A percentile compares a stretch with the other conserved stretches of the same genome.
Evolutionary conservation across 345 rosid species (phyloP).

Genomic region (Salix exigua): DNA sequence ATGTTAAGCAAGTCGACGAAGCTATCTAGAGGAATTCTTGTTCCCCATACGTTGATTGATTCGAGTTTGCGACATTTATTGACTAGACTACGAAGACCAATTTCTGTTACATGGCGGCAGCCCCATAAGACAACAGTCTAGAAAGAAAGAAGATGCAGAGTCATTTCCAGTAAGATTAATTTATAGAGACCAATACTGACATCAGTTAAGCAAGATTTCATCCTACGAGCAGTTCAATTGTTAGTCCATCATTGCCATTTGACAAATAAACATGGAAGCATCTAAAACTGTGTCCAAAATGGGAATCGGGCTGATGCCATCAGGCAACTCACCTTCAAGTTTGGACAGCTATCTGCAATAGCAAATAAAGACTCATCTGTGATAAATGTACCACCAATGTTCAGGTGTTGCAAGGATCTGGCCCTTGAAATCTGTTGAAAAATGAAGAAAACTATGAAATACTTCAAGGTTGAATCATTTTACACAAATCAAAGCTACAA

Average conservation of each 20-base stretch:
- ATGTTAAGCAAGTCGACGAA: constrained; percentile 55
- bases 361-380: constrained; percentile 78
- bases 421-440: constrained; percentile 61
- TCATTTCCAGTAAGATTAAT: neutral
- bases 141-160: neutral
- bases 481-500: neutral
- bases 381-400: constrained; percentile 86
- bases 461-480: neutral
- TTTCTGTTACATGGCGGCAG: constrained; percentile 81
- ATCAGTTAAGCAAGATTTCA: neutral
- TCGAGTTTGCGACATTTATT: constrained; percentile 65
- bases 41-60: constrained; percentile 84
- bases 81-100: constrained; percentile 61
- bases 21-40: constrained; percentile 61
- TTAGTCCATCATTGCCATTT: neutral
- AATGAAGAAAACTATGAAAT: neutral
- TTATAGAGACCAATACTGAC: neutral
- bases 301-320: neutral
- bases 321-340: constrained; percentile 50
- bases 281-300: neutral
- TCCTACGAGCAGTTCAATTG: neutral
- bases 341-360: constrained; percentile 70
- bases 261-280: neutral
- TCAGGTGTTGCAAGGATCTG: constrained; percentile 66
- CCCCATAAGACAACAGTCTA: constrained; percentile 82